Conservation (phyloP, 2,329 filamentous ascomycete species). For the Drechslerella dactyloides region DNA sequence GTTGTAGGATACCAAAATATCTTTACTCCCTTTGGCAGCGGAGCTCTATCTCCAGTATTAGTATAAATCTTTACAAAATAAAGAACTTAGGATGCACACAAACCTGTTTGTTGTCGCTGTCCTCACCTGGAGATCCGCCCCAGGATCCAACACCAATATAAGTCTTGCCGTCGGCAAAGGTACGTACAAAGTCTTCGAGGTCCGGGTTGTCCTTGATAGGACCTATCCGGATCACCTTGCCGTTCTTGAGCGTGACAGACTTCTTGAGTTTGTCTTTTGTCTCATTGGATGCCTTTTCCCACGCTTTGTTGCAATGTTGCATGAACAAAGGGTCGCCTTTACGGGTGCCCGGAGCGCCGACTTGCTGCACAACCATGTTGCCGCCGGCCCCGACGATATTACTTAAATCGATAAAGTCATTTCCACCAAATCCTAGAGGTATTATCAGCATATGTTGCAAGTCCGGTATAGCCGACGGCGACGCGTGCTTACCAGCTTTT, state of each 20-base stretch:
- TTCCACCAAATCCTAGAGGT: constrained; percentile 48
- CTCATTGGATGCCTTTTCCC: constrained; percentile 56
- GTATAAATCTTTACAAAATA: neutral
- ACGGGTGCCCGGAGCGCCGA: constrained; percentile 57
- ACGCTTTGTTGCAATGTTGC: constrained; percentile 58
- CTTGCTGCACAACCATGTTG: constrained; percentile 59
- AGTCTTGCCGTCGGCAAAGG: constrained; percentile 58
- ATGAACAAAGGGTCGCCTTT: constrained; percentile 59
- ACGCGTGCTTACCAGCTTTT: constrained; percentile 57
- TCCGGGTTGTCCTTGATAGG: constrained; percentile 57
- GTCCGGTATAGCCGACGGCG: no score
- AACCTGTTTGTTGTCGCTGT: constrained; percentile 57
- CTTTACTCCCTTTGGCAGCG: constrained; percentile 58
- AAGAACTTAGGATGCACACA: constrained; percentile 5
- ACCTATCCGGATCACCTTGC: constrained; percentile 57
- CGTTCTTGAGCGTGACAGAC: constrained; percentile 56
- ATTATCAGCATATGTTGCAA: neutral
- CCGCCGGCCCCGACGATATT: constrained; percentile 59
- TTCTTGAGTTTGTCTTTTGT: constrained; percentile 56
- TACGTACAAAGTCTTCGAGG: constrained; percentile 58
- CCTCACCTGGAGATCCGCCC: constrained; percentile 56
- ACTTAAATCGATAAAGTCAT: constrained; percentile 57
- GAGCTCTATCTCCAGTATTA: constrained; percentile 53
- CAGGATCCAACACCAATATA: constrained; percentile 60
- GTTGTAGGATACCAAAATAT: constrained; percentile 58